A percentile compares a stretch with the other conserved stretches of the same genome.
Conservation (phyloP, 257 asterid genomes). For the Nicotiana otophora region DNA sequence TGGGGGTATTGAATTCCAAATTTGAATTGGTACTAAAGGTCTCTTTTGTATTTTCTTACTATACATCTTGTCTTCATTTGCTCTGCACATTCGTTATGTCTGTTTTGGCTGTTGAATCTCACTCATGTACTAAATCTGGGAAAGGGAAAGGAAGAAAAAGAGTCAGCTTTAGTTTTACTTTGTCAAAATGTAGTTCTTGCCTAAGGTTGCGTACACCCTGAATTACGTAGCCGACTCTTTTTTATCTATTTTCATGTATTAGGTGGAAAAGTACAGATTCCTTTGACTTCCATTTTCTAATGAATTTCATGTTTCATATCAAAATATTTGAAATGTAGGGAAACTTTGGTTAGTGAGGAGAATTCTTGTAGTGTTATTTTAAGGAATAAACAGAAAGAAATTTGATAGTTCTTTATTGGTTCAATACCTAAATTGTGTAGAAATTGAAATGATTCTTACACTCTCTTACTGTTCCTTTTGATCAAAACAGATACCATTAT, state of each 20-base stretch:
- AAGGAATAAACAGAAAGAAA: not conserved
- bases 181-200: not conserved
- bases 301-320: not conserved
- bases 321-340: not conserved
- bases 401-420: not conserved
- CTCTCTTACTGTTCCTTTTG: conserved; percentile 17
- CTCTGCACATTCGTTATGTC: not conserved
- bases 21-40: not conserved
- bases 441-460: conserved; percentile 4
- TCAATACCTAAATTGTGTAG: not conserved
- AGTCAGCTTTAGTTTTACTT: not conserved
- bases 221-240: not conserved
- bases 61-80: not conserved
- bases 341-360: not conserved
- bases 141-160: not conserved
- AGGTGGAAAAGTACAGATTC: not conserved
- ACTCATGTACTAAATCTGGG: not conserved
- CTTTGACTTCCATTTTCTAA: not conserved
- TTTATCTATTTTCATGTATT: not conserved
- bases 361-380: not conserved
- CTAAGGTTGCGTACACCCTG: not conserved
- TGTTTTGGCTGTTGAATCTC: not conserved
- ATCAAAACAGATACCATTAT: conserved; percentile 43
- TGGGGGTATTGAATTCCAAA: not conserved
- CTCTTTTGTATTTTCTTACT: not conserved